phyloP scores from a whole-genome alignment of 1,284 basidiomycete genomes.

The Phylloporus sp. region DNA sequence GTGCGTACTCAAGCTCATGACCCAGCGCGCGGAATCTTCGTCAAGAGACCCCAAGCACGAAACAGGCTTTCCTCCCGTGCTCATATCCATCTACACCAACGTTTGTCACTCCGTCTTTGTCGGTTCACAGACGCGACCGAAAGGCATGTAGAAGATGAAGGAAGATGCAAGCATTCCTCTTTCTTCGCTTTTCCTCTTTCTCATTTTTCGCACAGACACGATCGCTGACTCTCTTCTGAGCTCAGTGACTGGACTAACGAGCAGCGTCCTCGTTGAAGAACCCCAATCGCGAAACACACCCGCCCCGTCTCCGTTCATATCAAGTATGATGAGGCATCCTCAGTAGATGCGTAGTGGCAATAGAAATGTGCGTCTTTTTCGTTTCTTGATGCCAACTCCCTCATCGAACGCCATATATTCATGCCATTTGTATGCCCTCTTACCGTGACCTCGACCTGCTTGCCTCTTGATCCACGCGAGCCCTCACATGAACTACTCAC shows the following conservation, averaged over 20 bases:
- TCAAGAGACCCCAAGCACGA: slow-evolving; percentile 88
- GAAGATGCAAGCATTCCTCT: background rate
- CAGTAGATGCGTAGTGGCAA: too few species aligned
- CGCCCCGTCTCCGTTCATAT: too few species aligned
- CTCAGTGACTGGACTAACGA: too few species aligned
- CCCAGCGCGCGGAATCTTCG: slow-evolving; percentile 73
- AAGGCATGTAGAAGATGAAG: slow-evolving; percentile 85
- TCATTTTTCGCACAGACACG: background rate
- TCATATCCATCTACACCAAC: slow-evolving; percentile 92
- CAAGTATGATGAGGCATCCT: too few species aligned
- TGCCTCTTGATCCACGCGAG: too few species aligned
- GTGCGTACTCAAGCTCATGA: slow-evolving; percentile 81
- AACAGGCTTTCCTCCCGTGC: slow-evolving; percentile 84
- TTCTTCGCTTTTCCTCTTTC: background rate
- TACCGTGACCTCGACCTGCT: too few species aligned
- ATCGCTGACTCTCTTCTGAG: background rate
- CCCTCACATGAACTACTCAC: too few species aligned
- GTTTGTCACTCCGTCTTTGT: slow-evolving; percentile 96
- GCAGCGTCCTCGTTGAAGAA: too few species aligned
- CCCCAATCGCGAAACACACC: too few species aligned
- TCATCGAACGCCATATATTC: slow-evolving; percentile 90
- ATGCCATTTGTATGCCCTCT: too few species aligned
- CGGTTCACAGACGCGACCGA: slow-evolving; percentile 92
- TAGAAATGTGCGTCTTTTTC: too few species aligned
- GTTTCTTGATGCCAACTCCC: slow-evolving; percentile 48